Percentiles rank a stretch among this genome's conserved stretches.
phyloP scores from a whole-genome alignment of 2,329 filamentous ascomycete species.

The Aureobasidium sp. region DNA sequence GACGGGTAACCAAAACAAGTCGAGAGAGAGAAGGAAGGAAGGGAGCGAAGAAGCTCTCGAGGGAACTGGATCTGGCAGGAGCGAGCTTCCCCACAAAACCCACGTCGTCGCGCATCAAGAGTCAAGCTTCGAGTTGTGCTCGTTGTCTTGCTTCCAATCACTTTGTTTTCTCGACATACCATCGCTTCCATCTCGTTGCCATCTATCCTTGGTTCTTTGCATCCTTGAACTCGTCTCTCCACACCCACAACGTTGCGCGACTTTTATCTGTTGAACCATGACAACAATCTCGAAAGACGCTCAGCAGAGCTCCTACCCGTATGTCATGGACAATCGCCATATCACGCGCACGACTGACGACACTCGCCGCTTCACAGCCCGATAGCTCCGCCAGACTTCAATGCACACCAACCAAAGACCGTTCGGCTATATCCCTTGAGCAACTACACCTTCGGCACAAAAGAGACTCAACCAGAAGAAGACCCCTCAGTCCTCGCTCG shows the following conservation, averaged over 20 bases:
- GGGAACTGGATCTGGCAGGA: neutral
- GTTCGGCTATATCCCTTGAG: conserved; percentile 90
- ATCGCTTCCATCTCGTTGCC: neutral
- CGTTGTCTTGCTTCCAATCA: neutral
- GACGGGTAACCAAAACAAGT: neutral
- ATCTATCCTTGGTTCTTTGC: no score
- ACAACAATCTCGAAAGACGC: conserved; percentile 72
- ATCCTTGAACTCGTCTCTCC: neutral
- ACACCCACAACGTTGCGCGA: neutral
- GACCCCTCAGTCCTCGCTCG: conserved; percentile 91
- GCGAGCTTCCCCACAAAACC: neutral
- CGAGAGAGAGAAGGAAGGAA: neutral
- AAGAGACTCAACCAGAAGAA: conserved; percentile 96
- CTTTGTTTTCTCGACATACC: neutral
- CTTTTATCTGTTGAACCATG: conserved; percentile 43
- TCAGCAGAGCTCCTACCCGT: conserved; percentile 68
- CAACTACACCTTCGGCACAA: conserved; percentile 98
- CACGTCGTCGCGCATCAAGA: conserved; percentile 1
- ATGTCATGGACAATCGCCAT: conserved; percentile 22
- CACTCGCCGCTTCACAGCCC: conserved; percentile 42
- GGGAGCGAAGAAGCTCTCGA: neutral
- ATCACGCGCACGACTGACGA: neutral
- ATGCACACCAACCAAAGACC: conserved; percentile 77
- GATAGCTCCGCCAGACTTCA: conserved; percentile 66
- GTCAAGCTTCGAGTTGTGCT: neutral